These are phyloP conservation scores for Suhomyces yuchorum DNA, from an alignment of 1,139 yeast species.

Conservation along the genomic window DNA sequence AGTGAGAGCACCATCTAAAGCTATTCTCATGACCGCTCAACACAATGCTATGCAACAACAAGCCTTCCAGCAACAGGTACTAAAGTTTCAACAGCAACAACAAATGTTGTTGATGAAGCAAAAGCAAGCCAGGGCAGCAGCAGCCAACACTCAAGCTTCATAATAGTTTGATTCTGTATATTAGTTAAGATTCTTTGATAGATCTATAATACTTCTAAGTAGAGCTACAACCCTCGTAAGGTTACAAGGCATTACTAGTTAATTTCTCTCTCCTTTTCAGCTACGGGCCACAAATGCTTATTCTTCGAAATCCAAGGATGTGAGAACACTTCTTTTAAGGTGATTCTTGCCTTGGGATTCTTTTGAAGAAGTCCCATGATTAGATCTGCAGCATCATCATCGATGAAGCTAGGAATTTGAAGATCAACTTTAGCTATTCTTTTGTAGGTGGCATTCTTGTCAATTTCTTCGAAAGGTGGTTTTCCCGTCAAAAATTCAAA, in stretches of 20 bases:
- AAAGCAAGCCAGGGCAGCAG: constrained; percentile 33
- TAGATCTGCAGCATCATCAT: constrained; percentile 76
- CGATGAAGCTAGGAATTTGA: constrained; percentile 67
- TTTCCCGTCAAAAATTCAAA: constrained; percentile 86
- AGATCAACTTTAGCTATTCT: constrained; percentile 79
- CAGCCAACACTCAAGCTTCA: constrained; percentile 29
- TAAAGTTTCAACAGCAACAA: constrained; percentile 48
- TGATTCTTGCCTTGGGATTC: constrained; percentile 67
- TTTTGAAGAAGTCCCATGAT: constrained; percentile 61
- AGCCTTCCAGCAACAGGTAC: constrained; percentile 52
- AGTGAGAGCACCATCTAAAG: constrained; percentile 67
- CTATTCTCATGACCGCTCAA: constrained; percentile 47
- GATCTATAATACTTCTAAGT: constrained; percentile 1
- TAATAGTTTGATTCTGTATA: constrained; percentile 16
- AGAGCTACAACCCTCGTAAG: no score
- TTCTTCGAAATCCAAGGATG: constrained; percentile 87
- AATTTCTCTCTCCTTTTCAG: constrained; percentile 1
- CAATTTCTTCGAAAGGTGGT: constrained; percentile 89
- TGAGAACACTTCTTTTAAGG: constrained; percentile 57
- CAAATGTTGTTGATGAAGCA: constrained; percentile 32
- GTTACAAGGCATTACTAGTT: no score
- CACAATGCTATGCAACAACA: constrained; percentile 49
- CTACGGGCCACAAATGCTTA: constrained; percentile 46
- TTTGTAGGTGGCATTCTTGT: constrained; percentile 72
- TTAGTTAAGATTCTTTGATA: constrained; percentile 10